Base-by-base conservation (phyloP, 768 basidiomycete genomes). In the Ramaria rubella region DNA sequence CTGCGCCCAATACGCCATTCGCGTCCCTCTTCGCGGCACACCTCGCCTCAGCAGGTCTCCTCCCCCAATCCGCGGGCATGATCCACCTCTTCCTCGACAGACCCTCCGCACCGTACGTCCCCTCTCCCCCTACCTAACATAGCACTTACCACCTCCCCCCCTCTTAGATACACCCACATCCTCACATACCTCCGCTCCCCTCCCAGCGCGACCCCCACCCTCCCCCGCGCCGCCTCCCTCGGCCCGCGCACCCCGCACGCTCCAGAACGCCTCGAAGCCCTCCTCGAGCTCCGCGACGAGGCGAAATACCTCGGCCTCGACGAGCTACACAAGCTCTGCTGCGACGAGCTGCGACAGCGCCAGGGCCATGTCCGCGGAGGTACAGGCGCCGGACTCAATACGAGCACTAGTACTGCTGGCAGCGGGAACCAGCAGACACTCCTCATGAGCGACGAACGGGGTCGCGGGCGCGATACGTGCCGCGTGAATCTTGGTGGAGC, bases 51-150 rank as follows among this genome's bases (percentile, higher is more conserved):
- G 80, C 81, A 54, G 84, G 82, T 5, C 69, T 81, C 36, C 65
- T 84, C 3, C 62, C 71, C 1, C 76, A 73, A 24, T 65, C 75
- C 2, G 73, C 79, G 5, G 70, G 71, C 34, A 74, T 69, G 43
- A 68, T 90, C 33, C 86, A 90, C 60, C 63, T 92, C 14, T 93
- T 93, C 70, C 73, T 93, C 23, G 90, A 93, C 65, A 76, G 90
- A 24, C 79, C 90, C 0, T 90, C 89, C 62, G 73, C 82, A 29
- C 85, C 90, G 87, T 90, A 70, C 75, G 88, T 78, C 9, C 31
- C 43, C 12, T n/a, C 29, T 53, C 19, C 7, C 33, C 2, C 21
- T 26, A 15, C 11, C 8, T 24, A 3, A 30, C 15, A 6, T 48
- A 5, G 5, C 11, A 24, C 26, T 56, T 58, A 59, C 49, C 24